Percentiles rank a stretch among this genome's conserved stretches.
Conservation (phyloP, 1,139 yeast genomes). For the Taphrina populina region DNA sequence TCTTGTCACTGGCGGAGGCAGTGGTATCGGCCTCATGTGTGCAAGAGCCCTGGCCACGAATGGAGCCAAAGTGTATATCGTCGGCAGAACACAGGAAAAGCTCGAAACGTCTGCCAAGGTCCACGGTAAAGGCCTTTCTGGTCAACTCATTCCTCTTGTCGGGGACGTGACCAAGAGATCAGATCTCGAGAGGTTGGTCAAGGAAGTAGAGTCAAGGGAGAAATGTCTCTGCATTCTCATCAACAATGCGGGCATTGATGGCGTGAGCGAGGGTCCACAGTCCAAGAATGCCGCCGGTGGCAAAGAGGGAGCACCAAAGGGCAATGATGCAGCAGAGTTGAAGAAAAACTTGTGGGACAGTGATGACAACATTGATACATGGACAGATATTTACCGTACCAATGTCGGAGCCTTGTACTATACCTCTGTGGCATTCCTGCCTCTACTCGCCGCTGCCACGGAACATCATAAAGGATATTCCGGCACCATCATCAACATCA, state of each 20-base stretch:
- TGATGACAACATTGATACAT: conserved; percentile 11
- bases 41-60: conserved; percentile 41
- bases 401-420: conserved; percentile 37
- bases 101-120: conserved; percentile 46
- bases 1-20: conserved; percentile 37
- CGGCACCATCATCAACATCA: conserved; percentile 30
- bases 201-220: conserved; percentile 36
- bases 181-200: conserved; percentile 36
- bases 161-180: conserved; percentile 39
- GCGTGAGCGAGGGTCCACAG: conserved; percentile 26
- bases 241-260: conserved; percentile 40
- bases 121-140: conserved; percentile 42
- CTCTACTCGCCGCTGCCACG: conserved; percentile 22
- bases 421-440: conserved; percentile 29
- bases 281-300: conserved; percentile 22
- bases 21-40: conserved; percentile 38
- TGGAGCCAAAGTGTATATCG: conserved; percentile 51
- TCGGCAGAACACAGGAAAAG: conserved; percentile 48
- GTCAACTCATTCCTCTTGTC: conserved; percentile 37
- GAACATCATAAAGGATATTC: conserved; percentile 30
- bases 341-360: conserved; percentile 21
- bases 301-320: conserved; percentile 22
- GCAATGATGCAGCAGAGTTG: conserved; percentile 21
- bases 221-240: conserved; percentile 39
- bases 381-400: conserved; percentile 30